phyloP scores from a whole-genome alignment of 192 early-diverging fungal species.

The Rhizoclosmatium sp. region DNA sequence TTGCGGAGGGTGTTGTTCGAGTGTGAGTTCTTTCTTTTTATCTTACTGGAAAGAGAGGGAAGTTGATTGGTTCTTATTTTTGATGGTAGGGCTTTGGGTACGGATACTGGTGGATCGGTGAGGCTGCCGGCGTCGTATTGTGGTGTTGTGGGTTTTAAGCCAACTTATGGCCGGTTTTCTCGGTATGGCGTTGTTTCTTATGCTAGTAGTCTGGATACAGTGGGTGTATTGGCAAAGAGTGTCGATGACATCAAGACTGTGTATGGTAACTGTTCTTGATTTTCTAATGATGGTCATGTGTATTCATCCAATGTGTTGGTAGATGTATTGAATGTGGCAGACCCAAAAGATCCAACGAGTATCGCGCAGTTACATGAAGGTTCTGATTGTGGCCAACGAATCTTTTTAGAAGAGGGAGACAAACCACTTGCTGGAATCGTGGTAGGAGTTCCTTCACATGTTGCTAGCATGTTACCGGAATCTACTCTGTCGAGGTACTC shows the following conservation, averaged over 20 bases:
- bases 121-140: slow-evolving; percentile 92
- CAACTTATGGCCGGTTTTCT: slow-evolving; percentile 87
- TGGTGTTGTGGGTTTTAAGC: slow-evolving; percentile 93
- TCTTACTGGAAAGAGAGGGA: neutral
- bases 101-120: slow-evolving; percentile 96
- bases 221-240: slow-evolving; percentile 78
- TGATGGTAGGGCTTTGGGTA: slow-evolving; percentile 77
- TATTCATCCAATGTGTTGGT: too few species aligned
- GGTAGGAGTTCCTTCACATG: slow-evolving; percentile 65
- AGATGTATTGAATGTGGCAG: slow-evolving; percentile 67
- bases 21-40: slow-evolving; percentile 58
- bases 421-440: slow-evolving; percentile 40
- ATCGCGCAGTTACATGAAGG: slow-evolving; percentile 35
- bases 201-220: slow-evolving; percentile 86
- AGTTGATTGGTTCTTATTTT: slow-evolving; percentile 5
- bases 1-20: slow-evolving; percentile 80
- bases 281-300: too few species aligned
- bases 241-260: slow-evolving; percentile 63
- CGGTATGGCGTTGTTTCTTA: slow-evolving; percentile 85
- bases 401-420: neutral
- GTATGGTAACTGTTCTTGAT: slow-evolving; percentile 58
- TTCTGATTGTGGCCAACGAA: neutral
- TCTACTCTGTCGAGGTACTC: neutral
- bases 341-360: slow-evolving; percentile 72
- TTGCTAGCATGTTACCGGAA: neutral